Evolutionary conservation across 768 basidiomycete species (phyloP).

Genomic region (Tulasnella sp.): DNA sequence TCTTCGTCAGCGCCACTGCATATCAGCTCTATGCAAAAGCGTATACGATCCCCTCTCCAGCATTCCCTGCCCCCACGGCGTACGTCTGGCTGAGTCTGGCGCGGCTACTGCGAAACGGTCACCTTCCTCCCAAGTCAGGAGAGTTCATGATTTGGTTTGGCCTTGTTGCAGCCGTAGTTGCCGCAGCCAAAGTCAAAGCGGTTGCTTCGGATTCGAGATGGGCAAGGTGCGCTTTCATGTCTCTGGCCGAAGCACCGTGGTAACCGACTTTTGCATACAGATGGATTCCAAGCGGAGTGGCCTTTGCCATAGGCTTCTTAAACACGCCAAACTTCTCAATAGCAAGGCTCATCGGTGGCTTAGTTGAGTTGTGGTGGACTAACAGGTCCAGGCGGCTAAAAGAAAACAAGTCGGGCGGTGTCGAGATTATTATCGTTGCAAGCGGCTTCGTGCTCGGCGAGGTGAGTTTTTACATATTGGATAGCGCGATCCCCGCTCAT

Average conservation of each 20-base stretch:
- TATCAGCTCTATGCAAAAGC: slow-evolving; percentile 82
- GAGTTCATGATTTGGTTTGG: slow-evolving; percentile 79
- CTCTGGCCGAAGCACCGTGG: not conserved
- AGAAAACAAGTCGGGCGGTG: slow-evolving; percentile 42
- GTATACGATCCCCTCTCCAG: slow-evolving; percentile 85
- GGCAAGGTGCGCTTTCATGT: slow-evolving; percentile 37
- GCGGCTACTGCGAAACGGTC: slow-evolving; percentile 70
- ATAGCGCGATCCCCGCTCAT: too few species aligned
- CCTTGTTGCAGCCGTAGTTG: slow-evolving; percentile 60
- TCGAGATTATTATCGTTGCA: slow-evolving; percentile 78
- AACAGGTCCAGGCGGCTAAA: slow-evolving; percentile 39
- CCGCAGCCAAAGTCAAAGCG: slow-evolving; percentile 62
- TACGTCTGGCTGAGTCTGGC: slow-evolving; percentile 87
- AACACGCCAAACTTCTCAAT: slow-evolving; percentile 94
- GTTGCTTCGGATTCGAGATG: slow-evolving; percentile 47
- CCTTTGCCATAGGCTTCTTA: slow-evolving; percentile 92
- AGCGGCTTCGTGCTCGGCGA: slow-evolving; percentile 96
- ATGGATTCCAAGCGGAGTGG: slow-evolving; percentile 88
- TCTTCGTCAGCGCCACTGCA: slow-evolving; percentile 82
- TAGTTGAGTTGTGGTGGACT: slow-evolving; percentile 59
- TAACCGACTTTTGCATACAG: slow-evolving; percentile 27
- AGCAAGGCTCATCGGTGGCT: slow-evolving; percentile 83
- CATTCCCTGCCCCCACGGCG: slow-evolving; percentile 94
- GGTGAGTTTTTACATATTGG: too few species aligned
- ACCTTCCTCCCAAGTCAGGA: slow-evolving; percentile 69